Conservation (phyloP, 2,329 filamentous ascomycete species). For the Pyricularia pennisetigena region DNA sequence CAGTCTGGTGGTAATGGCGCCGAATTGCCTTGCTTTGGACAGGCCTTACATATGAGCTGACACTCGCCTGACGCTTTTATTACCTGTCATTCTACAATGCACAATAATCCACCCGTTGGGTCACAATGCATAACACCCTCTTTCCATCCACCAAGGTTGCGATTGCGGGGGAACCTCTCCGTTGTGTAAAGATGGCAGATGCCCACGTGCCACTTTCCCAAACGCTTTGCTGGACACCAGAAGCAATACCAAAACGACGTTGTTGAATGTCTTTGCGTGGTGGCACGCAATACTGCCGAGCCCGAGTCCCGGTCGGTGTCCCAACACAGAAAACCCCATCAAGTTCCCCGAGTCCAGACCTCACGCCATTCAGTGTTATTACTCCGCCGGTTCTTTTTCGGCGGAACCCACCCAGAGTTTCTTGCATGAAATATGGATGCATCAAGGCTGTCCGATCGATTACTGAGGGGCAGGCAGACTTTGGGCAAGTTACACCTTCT, state of each 20-base stretch:
- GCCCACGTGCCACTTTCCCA: not conserved
- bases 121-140: not conserved
- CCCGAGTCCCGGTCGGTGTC: not conserved
- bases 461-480: not conserved
- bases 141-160: not conserved
- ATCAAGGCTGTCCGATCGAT: not conserved
- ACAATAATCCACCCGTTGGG: not conserved
- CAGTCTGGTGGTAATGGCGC: not conserved
- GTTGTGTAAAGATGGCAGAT: not conserved
- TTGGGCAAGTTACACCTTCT: not conserved
- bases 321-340: not conserved
- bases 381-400: not conserved
- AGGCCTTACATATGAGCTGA: not conserved
- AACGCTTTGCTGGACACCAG: not conserved
- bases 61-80: not conserved
- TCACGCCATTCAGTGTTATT: not conserved
- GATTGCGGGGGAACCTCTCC: not conserved
- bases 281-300: not conserved
- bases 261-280: not conserved
- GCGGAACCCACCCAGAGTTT: not conserved
- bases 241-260: not conserved
- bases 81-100: not conserved
- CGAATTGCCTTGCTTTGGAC: not conserved
- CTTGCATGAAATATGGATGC: not conserved
- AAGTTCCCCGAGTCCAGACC: not conserved